Conservation (phyloP, 257 asterid species). For the Nicotiana tabacum region DNA sequence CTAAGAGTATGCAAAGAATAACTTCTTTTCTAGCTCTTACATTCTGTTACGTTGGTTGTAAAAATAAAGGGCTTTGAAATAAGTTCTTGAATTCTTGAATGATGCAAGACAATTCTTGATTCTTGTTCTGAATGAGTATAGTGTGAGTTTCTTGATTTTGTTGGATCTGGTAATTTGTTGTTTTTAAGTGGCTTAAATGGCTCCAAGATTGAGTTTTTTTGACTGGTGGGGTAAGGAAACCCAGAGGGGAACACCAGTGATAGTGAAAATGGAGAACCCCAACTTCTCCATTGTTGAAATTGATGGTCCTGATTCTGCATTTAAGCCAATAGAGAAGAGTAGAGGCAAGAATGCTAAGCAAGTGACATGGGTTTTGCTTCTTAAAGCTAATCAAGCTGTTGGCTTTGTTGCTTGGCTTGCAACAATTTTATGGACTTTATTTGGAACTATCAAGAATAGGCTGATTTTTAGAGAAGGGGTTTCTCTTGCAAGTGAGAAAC, state of each 20-base stretch:
- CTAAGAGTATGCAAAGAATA: slow-evolving; percentile 52
- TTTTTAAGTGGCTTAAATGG: slow-evolving; percentile 32
- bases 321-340: slow-evolving; percentile 52
- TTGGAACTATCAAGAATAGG: slow-evolving; percentile 44
- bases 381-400: slow-evolving; percentile 61
- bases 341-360: slow-evolving; percentile 64
- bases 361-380: slow-evolving; percentile 61
- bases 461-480: slow-evolving; percentile 44
- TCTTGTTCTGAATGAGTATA: slow-evolving; percentile 22
- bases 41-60: slow-evolving; percentile 6
- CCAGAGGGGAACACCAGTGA: slow-evolving; percentile 47
- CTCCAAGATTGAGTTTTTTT: slow-evolving; percentile 51
- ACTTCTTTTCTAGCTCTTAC: slow-evolving; percentile 2
- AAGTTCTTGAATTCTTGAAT: slow-evolving; percentile 15
- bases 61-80: slow-evolving; percentile 24
- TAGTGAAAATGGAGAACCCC: slow-evolving; percentile 66
- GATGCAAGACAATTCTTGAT: slow-evolving; percentile 12
- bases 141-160: background rate
- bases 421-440: slow-evolving; percentile 30
- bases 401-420: slow-evolving; percentile 60
- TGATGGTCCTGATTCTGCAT: slow-evolving; percentile 64
- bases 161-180: slow-evolving; percentile 3
- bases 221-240: slow-evolving; percentile 42
- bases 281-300: slow-evolving; percentile 64
- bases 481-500: slow-evolving; percentile 52